Percentiles rank a stretch among this genome's conserved stretches.
Evolutionary conservation across 1,284 basidiomycete species (phyloP).

Genomic region (Apiotrichum gracile): DNA sequence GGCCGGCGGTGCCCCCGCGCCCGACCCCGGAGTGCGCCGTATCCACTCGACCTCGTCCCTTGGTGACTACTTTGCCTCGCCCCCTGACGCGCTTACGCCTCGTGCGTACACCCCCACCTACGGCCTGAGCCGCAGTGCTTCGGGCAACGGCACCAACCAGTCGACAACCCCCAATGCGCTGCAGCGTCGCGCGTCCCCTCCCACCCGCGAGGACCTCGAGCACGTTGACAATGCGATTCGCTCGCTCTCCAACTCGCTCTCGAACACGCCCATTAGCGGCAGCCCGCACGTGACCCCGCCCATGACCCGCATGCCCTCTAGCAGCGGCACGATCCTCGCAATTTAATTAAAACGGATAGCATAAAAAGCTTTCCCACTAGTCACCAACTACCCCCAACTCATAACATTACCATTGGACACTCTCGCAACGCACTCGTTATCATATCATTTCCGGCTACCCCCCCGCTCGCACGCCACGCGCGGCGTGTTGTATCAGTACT

Average conservation of each 20-base stretch:
- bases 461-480: too few relatives aligned
- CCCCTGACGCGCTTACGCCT: slow-evolving; percentile 12
- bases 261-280: slow-evolving; percentile 13
- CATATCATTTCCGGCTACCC: too few relatives aligned
- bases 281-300: slow-evolving; percentile 1
- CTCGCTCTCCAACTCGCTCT: slow-evolving; percentile 10
- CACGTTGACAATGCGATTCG: slow-evolving; percentile 20
- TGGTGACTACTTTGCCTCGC: slow-evolving; percentile 35
- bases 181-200: slow-evolving; percentile 6
- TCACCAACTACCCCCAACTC: not conserved
- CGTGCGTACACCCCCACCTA: slow-evolving; percentile 12
- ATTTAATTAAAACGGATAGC: too few relatives aligned
- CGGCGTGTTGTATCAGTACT: too few relatives aligned
- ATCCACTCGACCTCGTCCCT: slow-evolving; percentile 32
- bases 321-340: slow-evolving; percentile 9
- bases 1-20: slow-evolving; percentile 4
- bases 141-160: not conserved
- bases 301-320: slow-evolving; percentile 3
- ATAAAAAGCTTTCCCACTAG: not conserved
- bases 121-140: slow-evolving; percentile 5
- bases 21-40: not conserved
- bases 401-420: not conserved
- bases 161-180: not conserved
- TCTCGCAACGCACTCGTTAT: too few relatives aligned
- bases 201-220: slow-evolving; percentile 18